Evolutionary conservation across 129 eudicot genomes (phyloP).

Genomic region (Flaveria brownii): DNA sequence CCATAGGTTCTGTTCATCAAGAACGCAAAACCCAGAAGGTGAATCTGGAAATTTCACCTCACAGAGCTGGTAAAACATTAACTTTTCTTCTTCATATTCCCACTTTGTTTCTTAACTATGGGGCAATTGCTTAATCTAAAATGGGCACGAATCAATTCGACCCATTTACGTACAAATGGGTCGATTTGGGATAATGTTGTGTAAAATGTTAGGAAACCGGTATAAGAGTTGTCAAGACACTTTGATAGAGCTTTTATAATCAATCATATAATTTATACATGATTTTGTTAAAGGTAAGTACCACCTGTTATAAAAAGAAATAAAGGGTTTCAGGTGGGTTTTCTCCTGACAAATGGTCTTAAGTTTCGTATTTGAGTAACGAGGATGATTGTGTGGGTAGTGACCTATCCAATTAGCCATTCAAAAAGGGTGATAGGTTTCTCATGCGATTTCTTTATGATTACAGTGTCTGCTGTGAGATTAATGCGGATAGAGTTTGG

Average conservation of each 20-base stretch:
- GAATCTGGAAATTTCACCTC: slow-evolving; percentile 83
- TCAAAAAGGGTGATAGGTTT: slow-evolving; percentile 1
- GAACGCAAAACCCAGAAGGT: slow-evolving; percentile 54
- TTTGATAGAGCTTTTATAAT: too few species aligned
- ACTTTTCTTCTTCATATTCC: not conserved
- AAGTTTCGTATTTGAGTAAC: too few species aligned
- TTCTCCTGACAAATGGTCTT: too few species aligned
- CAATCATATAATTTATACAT: too few species aligned
- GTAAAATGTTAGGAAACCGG: too few species aligned
- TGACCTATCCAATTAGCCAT: too few species aligned
- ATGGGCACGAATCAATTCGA: not conserved
- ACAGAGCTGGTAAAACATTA: slow-evolving; percentile 75
- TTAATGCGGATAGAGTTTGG: slow-evolving; percentile 96
- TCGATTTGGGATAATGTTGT: too few species aligned
- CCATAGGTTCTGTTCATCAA: slow-evolving; percentile 38
- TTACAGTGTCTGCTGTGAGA: slow-evolving; percentile 85
- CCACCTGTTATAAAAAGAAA: too few species aligned
- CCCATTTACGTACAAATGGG: not conserved
- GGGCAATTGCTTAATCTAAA: not conserved
- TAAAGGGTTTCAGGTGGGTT: too few species aligned
- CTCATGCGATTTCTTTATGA: slow-evolving; percentile 15
- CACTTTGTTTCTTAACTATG: not conserved
- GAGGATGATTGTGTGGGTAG: too few species aligned
- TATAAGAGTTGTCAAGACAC: too few species aligned
- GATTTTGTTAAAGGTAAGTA: too few species aligned